Percentiles rank a stretch among this genome's conserved stretches.
These are phyloP conservation scores for Miamiensis avidus DNA, from an alignment of 169 alveolate genomes.

Conservation along the genomic window DNA sequence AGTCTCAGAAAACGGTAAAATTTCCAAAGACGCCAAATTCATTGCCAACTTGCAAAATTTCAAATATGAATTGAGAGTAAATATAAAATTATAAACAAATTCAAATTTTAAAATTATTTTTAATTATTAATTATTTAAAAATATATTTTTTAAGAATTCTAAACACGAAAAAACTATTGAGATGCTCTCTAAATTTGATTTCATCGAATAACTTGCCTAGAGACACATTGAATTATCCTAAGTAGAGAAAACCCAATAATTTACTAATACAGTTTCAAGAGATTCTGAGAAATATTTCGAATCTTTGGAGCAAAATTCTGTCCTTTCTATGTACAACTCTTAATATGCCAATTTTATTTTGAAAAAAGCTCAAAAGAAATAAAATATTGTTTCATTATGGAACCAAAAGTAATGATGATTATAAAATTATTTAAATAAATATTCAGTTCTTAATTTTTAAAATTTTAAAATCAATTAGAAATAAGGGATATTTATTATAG, in stretches of 20 bases:
- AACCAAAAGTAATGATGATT: background rate
- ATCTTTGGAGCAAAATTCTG: background rate
- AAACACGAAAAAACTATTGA: too few species aligned
- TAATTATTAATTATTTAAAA: too few species aligned
- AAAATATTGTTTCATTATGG: background rate
- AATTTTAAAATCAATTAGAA: background rate
- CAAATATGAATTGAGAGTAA: background rate
- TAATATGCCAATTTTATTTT: too few species aligned
- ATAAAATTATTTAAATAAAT: too few species aligned
- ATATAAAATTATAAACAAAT: too few species aligned
- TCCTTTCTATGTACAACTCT: background rate
- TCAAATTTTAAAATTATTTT: too few species aligned
- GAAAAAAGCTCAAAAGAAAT: background rate
- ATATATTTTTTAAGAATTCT: background rate
- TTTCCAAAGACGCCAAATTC: background rate
- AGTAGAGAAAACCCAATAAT: too few species aligned
- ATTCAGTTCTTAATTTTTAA: background rate
- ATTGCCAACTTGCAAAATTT: background rate
- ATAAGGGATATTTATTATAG: background rate
- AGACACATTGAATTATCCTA: background rate
- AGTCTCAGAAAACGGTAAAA: background rate
- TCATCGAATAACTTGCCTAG: background rate
- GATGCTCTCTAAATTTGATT: background rate
- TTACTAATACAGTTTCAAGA: background rate
- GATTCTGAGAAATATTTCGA: background rate